Evolutionary conservation across 805 yeast species (phyloP), one percentile per base, ranked within the genome.

Genomic region (Nakazawaea siamensis): DNA sequence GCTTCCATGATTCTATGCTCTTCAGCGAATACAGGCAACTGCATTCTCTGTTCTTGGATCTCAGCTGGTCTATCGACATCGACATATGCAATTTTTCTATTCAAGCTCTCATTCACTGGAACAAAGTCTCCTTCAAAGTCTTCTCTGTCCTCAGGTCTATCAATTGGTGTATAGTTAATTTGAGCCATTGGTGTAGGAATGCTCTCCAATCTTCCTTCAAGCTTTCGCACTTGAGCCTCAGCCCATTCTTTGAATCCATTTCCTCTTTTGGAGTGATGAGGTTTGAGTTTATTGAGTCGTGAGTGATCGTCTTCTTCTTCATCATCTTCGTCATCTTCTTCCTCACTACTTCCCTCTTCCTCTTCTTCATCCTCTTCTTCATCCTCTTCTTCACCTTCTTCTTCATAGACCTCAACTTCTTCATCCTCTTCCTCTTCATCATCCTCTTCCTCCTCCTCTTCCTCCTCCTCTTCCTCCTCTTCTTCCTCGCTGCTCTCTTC

Each of bases 1-100:
- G 96, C 95, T 54, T 92, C 99, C 97, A 92, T 86, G 33, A 92
- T 83, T 37, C 76, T 66, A 53, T 85, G 95, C 50, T 92, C 99
- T 55, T 86, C 95, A 5, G 80, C 80, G 43, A 73, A 82, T 0
- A 92, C 97, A 1, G 99, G 99, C 14, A 92, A 62, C 34, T 76
- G 69, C 58, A 76, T 63, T 43, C 98, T 66, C 21, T 66, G 66
- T 15, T 63, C 52, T 50, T 86, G 94, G 16, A 90, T 72, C 18
- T 71, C 79, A 0, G 68, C 72, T 2, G 75, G 51, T 47, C 98
- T 68, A 8, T 66, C 64, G 1, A 90, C 81, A 12, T 73, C 62
- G 7, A 87, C 90, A 41, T 60, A 82, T 37, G 70, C 71, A 0
- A 90, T 77, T 41, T 76, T 70, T 48, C 95, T 64, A 21, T 65